Base-by-base conservation (phyloP, 2,329 filamentous ascomycete species). In the Fusarium sp. region DNA sequence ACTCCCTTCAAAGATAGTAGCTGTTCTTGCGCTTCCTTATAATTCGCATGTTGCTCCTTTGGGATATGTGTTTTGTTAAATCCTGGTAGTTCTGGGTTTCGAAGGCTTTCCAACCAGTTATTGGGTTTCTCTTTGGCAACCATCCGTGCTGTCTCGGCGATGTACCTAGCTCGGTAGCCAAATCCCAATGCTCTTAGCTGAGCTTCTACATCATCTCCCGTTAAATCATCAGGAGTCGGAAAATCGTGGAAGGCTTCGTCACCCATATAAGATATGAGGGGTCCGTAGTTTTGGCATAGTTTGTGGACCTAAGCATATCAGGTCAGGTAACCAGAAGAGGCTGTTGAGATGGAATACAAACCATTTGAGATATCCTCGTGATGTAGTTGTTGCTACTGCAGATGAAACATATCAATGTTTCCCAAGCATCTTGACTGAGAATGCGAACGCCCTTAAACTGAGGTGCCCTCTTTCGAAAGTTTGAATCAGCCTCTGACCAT, bases 371-470 rank as follows among this genome's bases (percentile, higher is more conserved):
- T 73, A 99, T 99, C 35, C 95, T 87, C 3, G 88, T 84, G 58
- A 99, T 99, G 73, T 99, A 97, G 78, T 99, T 99, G 77, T 99
- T 99, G 77, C 93, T 97, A 76, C 93, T 97, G 82, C 95, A 99
- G 63, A 99, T 99, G 76, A 99, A 99, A 53, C 90, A 89, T 21
- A 99, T 81, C 19, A 99, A 81, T 1, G 95, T 88, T 76, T 99
- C 95, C 95, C 96, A 99, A 1, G 94, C 88, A 79, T 97, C 93
- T 78, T 99, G 95, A 69, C 89, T 91, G 39, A 99, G 79, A 65
- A 99, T 97, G 19, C 95, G 88, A 52, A 99, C 90, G 11, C 96
- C 95, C 0, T 89, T 89, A 73, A 99, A 99, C 52, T 89, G 88
- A 0, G 91, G 89, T 0, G 95, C 94, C 66, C 91, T 92, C 71